Percentiles rank a stretch among this genome's conserved stretches.
Evolutionary conservation across 768 basidiomycete species (phyloP).

Genomic region (Mycena polygramma): DNA sequence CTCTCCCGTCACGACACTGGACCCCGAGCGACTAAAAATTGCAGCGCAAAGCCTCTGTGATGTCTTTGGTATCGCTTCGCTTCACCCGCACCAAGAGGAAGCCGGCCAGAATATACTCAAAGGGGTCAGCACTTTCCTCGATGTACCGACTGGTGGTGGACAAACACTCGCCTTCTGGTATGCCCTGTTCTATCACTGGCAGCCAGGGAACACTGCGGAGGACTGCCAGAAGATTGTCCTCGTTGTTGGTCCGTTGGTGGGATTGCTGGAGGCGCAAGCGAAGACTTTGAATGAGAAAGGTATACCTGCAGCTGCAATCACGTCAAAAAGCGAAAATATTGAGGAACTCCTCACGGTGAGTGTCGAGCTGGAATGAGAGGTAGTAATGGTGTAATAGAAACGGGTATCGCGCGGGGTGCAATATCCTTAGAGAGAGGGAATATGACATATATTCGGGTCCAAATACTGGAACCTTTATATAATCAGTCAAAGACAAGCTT

Average conservation of each 20-base stretch:
- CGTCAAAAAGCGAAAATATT: too few relatives aligned
- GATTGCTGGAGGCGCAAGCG: slow-evolving; percentile 27
- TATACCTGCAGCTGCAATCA: slow-evolving; percentile 20
- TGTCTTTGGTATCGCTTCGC: slow-evolving; percentile 4
- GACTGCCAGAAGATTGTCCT: slow-evolving; percentile 33
- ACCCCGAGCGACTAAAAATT: slow-evolving; percentile 16
- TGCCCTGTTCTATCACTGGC: slow-evolving; percentile 35
- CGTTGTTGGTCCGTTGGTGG: slow-evolving; percentile 31
- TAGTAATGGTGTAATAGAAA: background rate
- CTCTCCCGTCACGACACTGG: slow-evolving; percentile 2
- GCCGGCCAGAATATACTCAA: slow-evolving; percentile 21
- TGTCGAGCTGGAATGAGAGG: background rate
- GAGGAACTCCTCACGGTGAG: slow-evolving; percentile 11
- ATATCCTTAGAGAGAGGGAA: too few relatives aligned
- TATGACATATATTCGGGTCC: too few relatives aligned
- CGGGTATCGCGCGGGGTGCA: slow-evolving; percentile 30
- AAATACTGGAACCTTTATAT: too few relatives aligned
- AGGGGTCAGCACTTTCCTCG: slow-evolving; percentile 22
- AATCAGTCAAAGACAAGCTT: too few relatives aligned
- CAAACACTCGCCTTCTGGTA: slow-evolving; percentile 38
- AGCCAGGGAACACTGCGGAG: slow-evolving; percentile 7
- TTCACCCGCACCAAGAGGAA: slow-evolving; percentile 22
- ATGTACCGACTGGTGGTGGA: slow-evolving; percentile 36
- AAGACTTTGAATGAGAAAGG: slow-evolving; percentile 15
- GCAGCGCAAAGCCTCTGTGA: slow-evolving; percentile 10